Evolutionary conservation across 352 stramenopile genomes (phyloP).

Genomic region (Pythium brachiatum): DNA sequence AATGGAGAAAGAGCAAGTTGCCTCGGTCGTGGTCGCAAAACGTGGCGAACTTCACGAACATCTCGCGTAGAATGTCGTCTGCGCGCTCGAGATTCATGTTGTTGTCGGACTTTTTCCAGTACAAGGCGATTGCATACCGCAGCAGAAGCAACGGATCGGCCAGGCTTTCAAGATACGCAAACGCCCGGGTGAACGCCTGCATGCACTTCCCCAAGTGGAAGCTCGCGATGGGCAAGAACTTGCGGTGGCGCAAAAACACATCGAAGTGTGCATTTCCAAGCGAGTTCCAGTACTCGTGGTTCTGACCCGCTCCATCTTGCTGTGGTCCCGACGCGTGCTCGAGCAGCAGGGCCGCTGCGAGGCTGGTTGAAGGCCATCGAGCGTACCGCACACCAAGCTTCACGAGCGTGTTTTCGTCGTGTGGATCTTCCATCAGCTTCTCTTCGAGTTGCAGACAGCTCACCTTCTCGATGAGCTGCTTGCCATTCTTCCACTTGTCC

Average conservation of each 20-base stretch:
- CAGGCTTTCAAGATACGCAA: slow-evolving; percentile 64
- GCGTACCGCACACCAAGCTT: slow-evolving; percentile 66
- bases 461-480: slow-evolving; percentile 63
- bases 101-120: slow-evolving; percentile 46
- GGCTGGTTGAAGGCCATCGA: slow-evolving; percentile 46
- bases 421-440: slow-evolving; percentile 40
- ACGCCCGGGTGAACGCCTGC: slow-evolving; percentile 53
- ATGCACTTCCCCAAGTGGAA: slow-evolving; percentile 57
- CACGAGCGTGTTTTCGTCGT: slow-evolving; percentile 41
- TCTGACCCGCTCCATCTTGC: slow-evolving; percentile 30
- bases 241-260: slow-evolving; percentile 58
- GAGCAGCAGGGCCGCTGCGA: slow-evolving; percentile 50
- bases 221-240: slow-evolving; percentile 47
- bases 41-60: slow-evolving; percentile 50
- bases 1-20: slow-evolving; percentile 58
- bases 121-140: slow-evolving; percentile 59
- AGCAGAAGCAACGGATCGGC: slow-evolving; percentile 57
- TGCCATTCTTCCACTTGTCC: slow-evolving; percentile 43
- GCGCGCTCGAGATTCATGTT: slow-evolving; percentile 46
- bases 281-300: slow-evolving; percentile 68
- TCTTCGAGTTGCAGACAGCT: slow-evolving; percentile 68
- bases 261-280: slow-evolving; percentile 63
- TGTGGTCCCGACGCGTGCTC: slow-evolving; percentile 51
- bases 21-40: slow-evolving; percentile 63
- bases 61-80: slow-evolving; percentile 50